Percentiles rank a stretch among this genome's conserved stretches.
Evolutionary conservation across 2,329 filamentous ascomycete genomes (phyloP).

Genomic region (Cercospora berteroae): DNA sequence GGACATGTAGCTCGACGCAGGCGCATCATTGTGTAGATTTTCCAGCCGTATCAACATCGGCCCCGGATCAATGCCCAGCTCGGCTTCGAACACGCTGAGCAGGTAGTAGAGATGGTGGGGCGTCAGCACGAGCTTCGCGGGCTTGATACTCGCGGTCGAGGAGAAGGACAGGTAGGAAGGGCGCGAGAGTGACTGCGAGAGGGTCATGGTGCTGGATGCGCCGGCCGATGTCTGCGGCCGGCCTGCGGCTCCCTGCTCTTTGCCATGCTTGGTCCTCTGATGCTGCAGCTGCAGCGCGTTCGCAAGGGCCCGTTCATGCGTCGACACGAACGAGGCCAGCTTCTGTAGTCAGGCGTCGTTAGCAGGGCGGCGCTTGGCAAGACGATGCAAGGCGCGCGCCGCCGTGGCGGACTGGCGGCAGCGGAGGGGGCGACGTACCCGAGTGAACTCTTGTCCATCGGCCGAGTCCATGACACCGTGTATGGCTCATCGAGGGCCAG

Average conservation of each 20-base stretch:
- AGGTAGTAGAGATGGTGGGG: slow-evolving; percentile 97
- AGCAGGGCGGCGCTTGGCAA: not conserved
- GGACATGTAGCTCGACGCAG: slow-evolving; percentile 90
- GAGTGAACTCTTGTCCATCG: slow-evolving; percentile 86
- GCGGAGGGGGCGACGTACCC: slow-evolving; percentile 54
- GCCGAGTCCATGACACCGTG: slow-evolving; percentile 68
- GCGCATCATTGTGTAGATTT: slow-evolving; percentile 84
- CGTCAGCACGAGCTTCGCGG: slow-evolving; percentile 86
- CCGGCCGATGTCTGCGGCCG: slow-evolving; percentile 57
- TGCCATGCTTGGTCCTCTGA: slow-evolving; percentile 64
- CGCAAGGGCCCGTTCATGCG: slow-evolving; percentile 93
- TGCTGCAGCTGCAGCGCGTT: slow-evolving; percentile 88
- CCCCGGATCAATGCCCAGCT: slow-evolving; percentile 83
- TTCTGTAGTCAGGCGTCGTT: slow-evolving; percentile 57
- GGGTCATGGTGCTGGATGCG: slow-evolving; percentile 68
- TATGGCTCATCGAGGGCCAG: slow-evolving; percentile 4
- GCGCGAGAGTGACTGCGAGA: slow-evolving; percentile 83
- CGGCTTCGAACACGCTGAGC: slow-evolving; percentile 82
- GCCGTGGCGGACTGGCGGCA: not conserved
- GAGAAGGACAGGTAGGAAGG: slow-evolving; percentile 75
- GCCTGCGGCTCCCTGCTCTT: slow-evolving; percentile 35
- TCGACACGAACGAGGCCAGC: slow-evolving; percentile 92
- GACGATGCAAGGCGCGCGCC: slow-evolving; percentile 2
- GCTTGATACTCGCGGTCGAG: slow-evolving; percentile 74
- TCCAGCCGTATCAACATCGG: slow-evolving; percentile 96